Evolutionary conservation across 805 yeast species (phyloP).

Genomic region (Yarrowia sp.): DNA sequence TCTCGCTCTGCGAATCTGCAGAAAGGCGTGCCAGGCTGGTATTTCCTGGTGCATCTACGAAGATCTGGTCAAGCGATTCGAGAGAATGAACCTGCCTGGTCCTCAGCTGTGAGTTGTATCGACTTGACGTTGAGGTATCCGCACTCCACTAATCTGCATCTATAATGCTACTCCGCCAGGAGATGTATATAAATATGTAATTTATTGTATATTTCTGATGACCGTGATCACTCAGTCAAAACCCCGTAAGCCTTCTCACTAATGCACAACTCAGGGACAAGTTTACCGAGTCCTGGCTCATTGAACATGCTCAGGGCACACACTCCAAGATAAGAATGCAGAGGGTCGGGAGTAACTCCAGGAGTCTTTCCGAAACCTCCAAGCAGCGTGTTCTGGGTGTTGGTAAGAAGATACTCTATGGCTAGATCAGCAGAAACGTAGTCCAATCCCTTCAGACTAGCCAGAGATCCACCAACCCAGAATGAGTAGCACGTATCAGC

Average conservation of each 20-base stretch:
- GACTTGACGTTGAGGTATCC: too few species aligned
- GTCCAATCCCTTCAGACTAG: slow-evolving; percentile 51
- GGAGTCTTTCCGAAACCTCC: slow-evolving; percentile 84
- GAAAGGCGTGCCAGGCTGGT: slow-evolving; percentile 92
- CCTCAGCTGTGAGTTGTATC: background rate
- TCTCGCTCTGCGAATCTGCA: slow-evolving; percentile 73
- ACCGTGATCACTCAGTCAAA: background rate
- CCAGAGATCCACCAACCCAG: slow-evolving; percentile 75
- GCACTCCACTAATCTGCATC: background rate
- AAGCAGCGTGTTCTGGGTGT: slow-evolving; percentile 65
- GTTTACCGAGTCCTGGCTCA: slow-evolving; percentile 38
- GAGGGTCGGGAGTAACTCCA: slow-evolving; percentile 63
- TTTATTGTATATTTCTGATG: slow-evolving; percentile 12
- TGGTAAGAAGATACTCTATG: slow-evolving; percentile 55
- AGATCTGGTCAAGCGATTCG: slow-evolving; percentile 62
- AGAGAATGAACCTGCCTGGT: background rate
- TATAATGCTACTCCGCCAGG: slow-evolving; percentile 7
- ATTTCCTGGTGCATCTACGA: slow-evolving; percentile 98
- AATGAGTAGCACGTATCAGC: slow-evolving; percentile 89
- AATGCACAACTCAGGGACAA: slow-evolving; percentile 50
- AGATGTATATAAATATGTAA: slow-evolving; percentile 36
- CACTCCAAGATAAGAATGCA: slow-evolving; percentile 65
- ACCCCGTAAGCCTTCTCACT: slow-evolving; percentile 43
- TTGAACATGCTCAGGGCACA: slow-evolving; percentile 51
- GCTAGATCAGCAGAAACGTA: slow-evolving; percentile 53